These are phyloP conservation scores for Auricularia heimuer DNA, from an alignment of 768 basidiomycete species.

Conservation along the genomic window DNA sequence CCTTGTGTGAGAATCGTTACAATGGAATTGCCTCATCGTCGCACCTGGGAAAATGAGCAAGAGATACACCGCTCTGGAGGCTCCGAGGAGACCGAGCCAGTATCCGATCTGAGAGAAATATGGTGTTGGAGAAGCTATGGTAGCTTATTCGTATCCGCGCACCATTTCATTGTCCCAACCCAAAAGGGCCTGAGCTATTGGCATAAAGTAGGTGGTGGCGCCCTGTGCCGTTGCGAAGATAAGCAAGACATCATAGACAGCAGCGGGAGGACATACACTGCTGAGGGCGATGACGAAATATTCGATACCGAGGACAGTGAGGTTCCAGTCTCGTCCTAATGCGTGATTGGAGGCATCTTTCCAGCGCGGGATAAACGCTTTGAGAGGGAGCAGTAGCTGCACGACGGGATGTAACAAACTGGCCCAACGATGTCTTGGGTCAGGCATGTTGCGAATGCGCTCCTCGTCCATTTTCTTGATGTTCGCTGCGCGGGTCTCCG, in stretches of 20 bases:
- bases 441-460: neutral
- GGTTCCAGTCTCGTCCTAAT: neutral
- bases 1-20: neutral
- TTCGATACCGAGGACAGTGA: neutral
- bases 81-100: neutral
- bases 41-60: neutral
- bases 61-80: neutral
- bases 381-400: neutral
- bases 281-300: neutral
- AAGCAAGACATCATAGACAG: neutral
- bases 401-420: neutral
- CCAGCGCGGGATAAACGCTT: neutral
- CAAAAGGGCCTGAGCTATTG: neutral
- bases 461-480: neutral
- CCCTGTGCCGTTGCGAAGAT: neutral
- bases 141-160: neutral
- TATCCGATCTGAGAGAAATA: neutral
- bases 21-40: neutral
- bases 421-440: too few species aligned
- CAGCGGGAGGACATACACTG: neutral
- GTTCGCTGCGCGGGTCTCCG: neutral
- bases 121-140: too few species aligned
- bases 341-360: neutral
- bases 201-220: neutral
- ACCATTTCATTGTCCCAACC: neutral